Conservation (phyloP, 169 alveolate genomes). For the Ichthyophthirius multifiliis region DNA sequence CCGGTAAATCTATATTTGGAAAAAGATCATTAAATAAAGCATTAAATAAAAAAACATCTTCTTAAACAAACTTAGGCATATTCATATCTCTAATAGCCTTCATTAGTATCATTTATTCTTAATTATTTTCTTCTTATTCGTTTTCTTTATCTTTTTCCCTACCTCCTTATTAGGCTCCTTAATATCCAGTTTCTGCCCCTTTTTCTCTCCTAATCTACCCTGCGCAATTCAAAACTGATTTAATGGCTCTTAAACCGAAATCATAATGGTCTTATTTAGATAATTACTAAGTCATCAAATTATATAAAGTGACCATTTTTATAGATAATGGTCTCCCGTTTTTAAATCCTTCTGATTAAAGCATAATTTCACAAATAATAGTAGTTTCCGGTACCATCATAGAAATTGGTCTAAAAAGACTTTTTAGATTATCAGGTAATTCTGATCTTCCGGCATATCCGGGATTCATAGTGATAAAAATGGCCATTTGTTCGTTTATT, state of each 20-base stretch:
- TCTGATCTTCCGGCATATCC: constrained; percentile 91
- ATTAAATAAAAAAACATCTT: constrained; percentile 88
- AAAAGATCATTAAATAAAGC: constrained; percentile 91
- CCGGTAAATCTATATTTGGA: constrained; percentile 89
- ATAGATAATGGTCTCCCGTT: constrained; percentile 66
- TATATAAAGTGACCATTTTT: constrained; percentile 89
- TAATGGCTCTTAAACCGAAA: constrained; percentile 87
- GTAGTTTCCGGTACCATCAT: constrained; percentile 93
- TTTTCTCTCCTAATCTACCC: constrained; percentile 79
- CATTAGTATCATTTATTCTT: constrained; percentile 79
- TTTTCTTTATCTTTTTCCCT: constrained; percentile 46
- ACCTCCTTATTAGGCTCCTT: not conserved
- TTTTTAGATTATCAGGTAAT: constrained; percentile 86
- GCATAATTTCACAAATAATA: constrained; percentile 83
- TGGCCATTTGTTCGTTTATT: constrained; percentile 74
- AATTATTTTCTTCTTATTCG: constrained; percentile 77
- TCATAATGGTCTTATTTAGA: constrained; percentile 90
- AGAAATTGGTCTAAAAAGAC: constrained; percentile 89
- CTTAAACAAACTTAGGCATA: constrained; percentile 81
- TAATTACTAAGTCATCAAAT: constrained; percentile 90
- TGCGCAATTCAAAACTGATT: constrained; percentile 83
- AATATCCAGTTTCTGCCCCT: constrained; percentile 6
- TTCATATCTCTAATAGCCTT: constrained; percentile 86
- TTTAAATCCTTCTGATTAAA: constrained; percentile 85
- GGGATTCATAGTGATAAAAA: constrained; percentile 91